Percentiles rank a stretch among this genome's conserved stretches.
These are phyloP conservation scores for Skeletonema costatum DNA, from an alignment of 108 stramenopile species.

Conservation along the genomic window DNA sequence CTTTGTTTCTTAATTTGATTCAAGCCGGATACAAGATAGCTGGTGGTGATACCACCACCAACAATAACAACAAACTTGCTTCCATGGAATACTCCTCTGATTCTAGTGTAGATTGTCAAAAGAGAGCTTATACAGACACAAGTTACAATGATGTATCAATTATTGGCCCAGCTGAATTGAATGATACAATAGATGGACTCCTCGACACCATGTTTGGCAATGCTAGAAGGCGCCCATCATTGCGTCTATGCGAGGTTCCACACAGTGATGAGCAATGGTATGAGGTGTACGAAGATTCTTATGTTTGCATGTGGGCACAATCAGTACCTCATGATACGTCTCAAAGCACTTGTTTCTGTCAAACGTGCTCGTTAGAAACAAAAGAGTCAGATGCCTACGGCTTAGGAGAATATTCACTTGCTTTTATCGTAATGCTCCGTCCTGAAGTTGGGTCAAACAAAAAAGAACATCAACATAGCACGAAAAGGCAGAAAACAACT, in stretches of 20 bases:
- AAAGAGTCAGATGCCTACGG: neutral
- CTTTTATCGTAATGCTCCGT: slow-evolving; percentile 31
- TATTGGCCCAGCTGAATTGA: slow-evolving; percentile 28
- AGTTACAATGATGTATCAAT: slow-evolving; percentile 31
- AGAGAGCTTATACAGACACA: neutral
- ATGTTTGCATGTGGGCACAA: slow-evolving; percentile 39
- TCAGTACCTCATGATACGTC: slow-evolving; percentile 10
- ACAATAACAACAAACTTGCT: neutral
- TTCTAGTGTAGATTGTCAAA: neutral
- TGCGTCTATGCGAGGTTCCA: slow-evolving; percentile 41
- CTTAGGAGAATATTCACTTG: slow-evolving; percentile 1
- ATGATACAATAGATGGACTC: slow-evolving; percentile 24
- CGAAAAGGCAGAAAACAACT: slow-evolving; percentile 1
- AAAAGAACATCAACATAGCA: neutral
- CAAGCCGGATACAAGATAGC: slow-evolving; percentile 47
- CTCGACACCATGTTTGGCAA: slow-evolving; percentile 37
- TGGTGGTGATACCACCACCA: slow-evolving; percentile 6
- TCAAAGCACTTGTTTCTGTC: neutral
- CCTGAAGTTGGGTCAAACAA: neutral
- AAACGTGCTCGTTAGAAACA: neutral
- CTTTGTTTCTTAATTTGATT: slow-evolving; percentile 60
- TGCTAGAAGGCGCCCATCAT: slow-evolving; percentile 19
- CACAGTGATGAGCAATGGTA: slow-evolving; percentile 50
- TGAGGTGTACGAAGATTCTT: slow-evolving; percentile 69
- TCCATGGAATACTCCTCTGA: neutral